Conservation (phyloP, 75 land plant species). For the Pinus taeda region DNA sequence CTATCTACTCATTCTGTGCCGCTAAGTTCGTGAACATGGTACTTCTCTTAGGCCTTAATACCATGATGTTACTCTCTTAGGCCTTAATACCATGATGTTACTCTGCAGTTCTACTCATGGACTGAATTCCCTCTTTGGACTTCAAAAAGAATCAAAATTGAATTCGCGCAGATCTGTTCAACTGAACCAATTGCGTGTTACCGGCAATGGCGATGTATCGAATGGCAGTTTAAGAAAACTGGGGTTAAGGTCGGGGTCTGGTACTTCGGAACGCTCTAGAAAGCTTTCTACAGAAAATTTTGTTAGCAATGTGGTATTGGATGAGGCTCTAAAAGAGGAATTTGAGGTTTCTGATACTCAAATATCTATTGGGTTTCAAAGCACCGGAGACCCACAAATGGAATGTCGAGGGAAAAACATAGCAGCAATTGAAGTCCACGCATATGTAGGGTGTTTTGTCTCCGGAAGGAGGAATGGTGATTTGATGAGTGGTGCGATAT, state of each 20-base stretch:
- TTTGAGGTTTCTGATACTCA: neutral
- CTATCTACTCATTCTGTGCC: too few species aligned
- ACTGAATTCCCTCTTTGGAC: constrained; percentile 14
- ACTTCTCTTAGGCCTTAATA: neutral
- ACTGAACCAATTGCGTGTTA: neutral
- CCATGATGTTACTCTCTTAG: constrained; percentile 25
- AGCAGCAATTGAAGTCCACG: neutral
- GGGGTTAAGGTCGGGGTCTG: constrained; percentile 3
- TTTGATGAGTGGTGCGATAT: neutral
- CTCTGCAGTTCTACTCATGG: constrained; percentile 38
- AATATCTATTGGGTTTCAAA: neutral
- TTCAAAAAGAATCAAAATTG: neutral
- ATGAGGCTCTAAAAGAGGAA: constrained; percentile 3
- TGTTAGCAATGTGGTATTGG: constrained; percentile 5
- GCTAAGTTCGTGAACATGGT: too few species aligned
- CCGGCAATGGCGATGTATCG: neutral
- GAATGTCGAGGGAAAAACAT: neutral
- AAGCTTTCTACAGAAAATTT: neutral
- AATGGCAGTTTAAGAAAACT: neutral
- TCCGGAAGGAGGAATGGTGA: neutral
- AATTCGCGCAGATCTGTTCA: neutral
- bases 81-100: constrained; percentile 18
- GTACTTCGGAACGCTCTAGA: neutral
- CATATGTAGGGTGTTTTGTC: neutral
- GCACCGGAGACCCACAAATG: too few species aligned